These are phyloP conservation scores for Allomyces javanicus DNA, from an alignment of 192 early-diverging fungal species.

Conservation along the genomic window DNA sequence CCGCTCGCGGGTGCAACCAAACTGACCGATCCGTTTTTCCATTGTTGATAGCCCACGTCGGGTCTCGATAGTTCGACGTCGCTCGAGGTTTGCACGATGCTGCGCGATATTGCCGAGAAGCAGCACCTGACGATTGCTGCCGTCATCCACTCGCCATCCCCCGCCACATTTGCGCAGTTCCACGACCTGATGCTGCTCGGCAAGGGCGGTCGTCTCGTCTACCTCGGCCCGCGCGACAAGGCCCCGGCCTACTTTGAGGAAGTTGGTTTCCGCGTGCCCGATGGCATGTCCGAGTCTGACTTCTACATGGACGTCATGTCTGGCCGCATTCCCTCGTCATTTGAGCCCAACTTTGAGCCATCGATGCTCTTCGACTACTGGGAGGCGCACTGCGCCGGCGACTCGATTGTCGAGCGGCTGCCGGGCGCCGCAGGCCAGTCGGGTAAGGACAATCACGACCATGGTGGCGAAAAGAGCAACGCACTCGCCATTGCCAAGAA, in stretches of 20 bases:
- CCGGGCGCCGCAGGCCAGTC: constrained; percentile 5
- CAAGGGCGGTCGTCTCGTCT: constrained; percentile 45
- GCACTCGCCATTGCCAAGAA: constrained; percentile 7
- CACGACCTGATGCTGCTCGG: constrained; percentile 50
- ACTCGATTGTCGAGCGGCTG: constrained; percentile 1
- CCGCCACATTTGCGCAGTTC: constrained; percentile 42
- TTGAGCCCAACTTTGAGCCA: constrained; percentile 15
- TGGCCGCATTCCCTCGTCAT: constrained; percentile 21
- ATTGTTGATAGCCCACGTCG: constrained; percentile 23
- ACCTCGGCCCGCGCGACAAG: constrained; percentile 31
- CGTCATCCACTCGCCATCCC: constrained; percentile 51
- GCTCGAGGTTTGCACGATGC: constrained; percentile 36
- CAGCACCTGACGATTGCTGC: constrained; percentile 43
- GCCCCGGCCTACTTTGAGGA: constrained; percentile 25
- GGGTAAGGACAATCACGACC: neutral
- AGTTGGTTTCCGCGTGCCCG: constrained; percentile 22
- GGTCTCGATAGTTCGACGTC: constrained; percentile 47
- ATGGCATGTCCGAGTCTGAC: constrained; percentile 24
- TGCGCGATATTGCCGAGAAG: constrained; percentile 32
- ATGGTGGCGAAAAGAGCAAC: constrained; percentile 6
- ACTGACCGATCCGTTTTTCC: too few species aligned
- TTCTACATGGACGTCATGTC: constrained; percentile 50
- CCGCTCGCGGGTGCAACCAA: too few species aligned
- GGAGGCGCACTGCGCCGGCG: constrained; percentile 17
- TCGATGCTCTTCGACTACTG: constrained; percentile 25